A percentile compares a stretch with the other conserved stretches of the same genome.
Evolutionary conservation across 768 basidiomycete species (phyloP).

Genomic region (Asterophora parasitica): DNA sequence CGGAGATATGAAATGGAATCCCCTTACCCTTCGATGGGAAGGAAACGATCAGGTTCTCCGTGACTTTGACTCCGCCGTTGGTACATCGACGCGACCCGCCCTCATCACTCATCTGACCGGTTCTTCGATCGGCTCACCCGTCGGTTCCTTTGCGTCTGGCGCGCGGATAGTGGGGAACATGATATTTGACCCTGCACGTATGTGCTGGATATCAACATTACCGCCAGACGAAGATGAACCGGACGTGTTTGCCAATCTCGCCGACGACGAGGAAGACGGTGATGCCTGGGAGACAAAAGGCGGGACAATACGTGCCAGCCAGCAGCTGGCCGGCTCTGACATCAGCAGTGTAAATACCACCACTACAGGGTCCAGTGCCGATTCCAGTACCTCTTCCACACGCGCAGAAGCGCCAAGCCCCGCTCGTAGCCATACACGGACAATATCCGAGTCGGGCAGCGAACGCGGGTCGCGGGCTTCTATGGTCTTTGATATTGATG

Average conservation of each 20-base stretch:
- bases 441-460: constrained; percentile 72
- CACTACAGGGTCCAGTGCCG: constrained; percentile 20
- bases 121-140: constrained; percentile 78
- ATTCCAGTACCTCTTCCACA: constrained; percentile 22
- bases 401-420: constrained; percentile 51
- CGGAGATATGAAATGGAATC: constrained; percentile 98
- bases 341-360: constrained; percentile 28
- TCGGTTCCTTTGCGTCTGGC: constrained; percentile 67
- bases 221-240: constrained; percentile 89
- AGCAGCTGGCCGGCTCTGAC: constrained; percentile 31
- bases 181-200: constrained; percentile 91
- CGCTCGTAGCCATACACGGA: constrained; percentile 56
- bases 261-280: constrained; percentile 85
- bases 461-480: constrained; percentile 79
- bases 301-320: constrained; percentile 72
- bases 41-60: constrained; percentile 90
- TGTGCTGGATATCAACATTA: constrained; percentile 92
- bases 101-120: constrained; percentile 93
- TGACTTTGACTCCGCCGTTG: constrained; percentile 83
- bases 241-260: constrained; percentile 91
- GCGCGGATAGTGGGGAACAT: constrained; percentile 95
- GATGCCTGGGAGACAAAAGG: constrained; percentile 68
- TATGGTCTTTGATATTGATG: constrained; percentile 73
- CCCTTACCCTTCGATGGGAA: constrained; percentile 86
- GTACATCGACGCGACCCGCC: constrained; percentile 85